These are phyloP conservation scores for Cnidoscolus chayamansa DNA, from an alignment of 441 rosid species.

Conservation along the genomic window DNA sequence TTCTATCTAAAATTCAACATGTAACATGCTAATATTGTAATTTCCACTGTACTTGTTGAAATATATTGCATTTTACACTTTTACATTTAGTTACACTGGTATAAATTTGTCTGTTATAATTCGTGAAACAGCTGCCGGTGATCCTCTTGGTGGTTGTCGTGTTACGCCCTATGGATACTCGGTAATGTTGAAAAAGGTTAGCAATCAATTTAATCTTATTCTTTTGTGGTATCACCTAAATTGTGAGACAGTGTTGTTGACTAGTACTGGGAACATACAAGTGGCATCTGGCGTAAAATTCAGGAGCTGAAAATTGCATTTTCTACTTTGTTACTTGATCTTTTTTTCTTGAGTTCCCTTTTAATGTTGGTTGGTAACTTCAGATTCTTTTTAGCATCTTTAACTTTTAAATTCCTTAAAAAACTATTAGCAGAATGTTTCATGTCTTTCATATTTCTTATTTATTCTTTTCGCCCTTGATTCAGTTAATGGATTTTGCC, in stretches of 20 bases:
- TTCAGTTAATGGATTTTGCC: slow-evolving; percentile 80
- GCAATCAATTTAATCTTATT: slow-evolving; percentile 12
- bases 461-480: background rate
- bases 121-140: slow-evolving; percentile 61
- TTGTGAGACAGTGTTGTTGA: slow-evolving; percentile 9
- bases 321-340: background rate
- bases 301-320: slow-evolving; percentile 1
- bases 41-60: background rate
- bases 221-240: slow-evolving; percentile 5
- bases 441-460: slow-evolving; percentile 6
- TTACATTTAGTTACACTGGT: background rate
- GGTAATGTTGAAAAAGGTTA: slow-evolving; percentile 75
- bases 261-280: background rate
- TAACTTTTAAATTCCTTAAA: background rate
- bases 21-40: background rate
- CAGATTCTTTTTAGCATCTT: background rate
- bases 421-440: background rate
- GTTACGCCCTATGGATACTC: slow-evolving; percentile 91
- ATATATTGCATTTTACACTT: background rate
- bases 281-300: background rate
- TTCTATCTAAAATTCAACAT: background rate
- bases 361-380: slow-evolving; percentile 16
- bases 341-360: background rate
- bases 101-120: background rate
- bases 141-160: slow-evolving; percentile 88